Evolutionary conservation across 305 asterid genomes (phyloP).

Genomic region (Euphrasia arctica): DNA sequence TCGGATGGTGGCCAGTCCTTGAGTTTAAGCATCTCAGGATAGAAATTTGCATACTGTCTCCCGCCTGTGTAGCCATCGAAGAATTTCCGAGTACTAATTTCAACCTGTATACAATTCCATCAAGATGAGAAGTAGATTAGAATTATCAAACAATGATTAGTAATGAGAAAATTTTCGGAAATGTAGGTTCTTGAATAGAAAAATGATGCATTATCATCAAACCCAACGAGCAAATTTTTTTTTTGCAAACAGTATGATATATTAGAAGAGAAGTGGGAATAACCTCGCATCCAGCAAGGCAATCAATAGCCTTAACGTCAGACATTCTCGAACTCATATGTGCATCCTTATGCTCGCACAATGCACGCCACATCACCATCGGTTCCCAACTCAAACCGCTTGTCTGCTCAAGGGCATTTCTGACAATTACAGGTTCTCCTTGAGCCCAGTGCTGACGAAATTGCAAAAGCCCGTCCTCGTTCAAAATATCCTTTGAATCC

Average conservation of each 20-base stretch:
- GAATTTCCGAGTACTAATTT: constrained; percentile 61
- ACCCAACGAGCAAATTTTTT: too few species aligned
- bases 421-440: constrained; percentile 87
- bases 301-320: constrained; percentile 84
- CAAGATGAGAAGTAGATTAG: background rate
- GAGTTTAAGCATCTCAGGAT: constrained; percentile 99
- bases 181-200: background rate
- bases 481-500: constrained; percentile 43
- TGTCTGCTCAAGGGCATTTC: constrained; percentile 62
- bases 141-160: background rate
- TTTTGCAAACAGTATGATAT: too few species aligned
- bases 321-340: constrained; percentile 47
- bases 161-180: background rate
- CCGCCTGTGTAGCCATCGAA: constrained; percentile 82
- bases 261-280: background rate
- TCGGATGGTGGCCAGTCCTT: constrained; percentile 98
- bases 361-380: constrained; percentile 92
- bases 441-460: constrained; percentile 78
- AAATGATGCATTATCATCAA: background rate
- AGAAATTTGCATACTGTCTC: constrained; percentile 58
- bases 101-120: constrained; percentile 49
- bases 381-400: constrained; percentile 95
- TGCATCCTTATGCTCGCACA: constrained; percentile 52
- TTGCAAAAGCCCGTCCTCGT: constrained; percentile 49
- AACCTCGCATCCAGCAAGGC: constrained; percentile 91